Conservation (phyloP, 148 eudicot species). For the Chenopodium album region DNA sequence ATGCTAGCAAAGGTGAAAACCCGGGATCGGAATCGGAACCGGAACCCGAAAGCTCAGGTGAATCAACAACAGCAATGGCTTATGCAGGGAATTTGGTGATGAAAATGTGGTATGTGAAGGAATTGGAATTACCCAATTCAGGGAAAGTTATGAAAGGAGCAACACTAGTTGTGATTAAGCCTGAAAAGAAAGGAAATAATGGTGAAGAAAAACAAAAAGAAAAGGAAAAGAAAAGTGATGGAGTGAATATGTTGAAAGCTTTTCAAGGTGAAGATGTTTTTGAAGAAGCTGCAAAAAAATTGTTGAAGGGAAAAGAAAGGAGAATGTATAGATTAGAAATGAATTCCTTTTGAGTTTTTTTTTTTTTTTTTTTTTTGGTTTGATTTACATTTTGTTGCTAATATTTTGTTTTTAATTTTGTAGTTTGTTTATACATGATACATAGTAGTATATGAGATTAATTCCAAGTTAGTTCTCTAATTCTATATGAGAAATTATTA, state of each 20-base stretch:
- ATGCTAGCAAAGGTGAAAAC: neutral
- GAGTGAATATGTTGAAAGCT: constrained; percentile 26
- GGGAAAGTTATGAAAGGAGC: constrained; percentile 66
- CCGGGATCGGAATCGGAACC: neutral
- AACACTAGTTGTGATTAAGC: constrained; percentile 55
- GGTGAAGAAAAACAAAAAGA: constrained; percentile 9
- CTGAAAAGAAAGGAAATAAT: constrained; percentile 21
- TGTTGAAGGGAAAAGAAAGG: constrained; percentile 35
- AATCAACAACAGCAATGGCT: constrained; percentile 9
- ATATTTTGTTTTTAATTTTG: neutral
- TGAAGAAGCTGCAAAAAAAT: constrained; percentile 39
- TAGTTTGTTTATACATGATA: constrained; percentile 8
- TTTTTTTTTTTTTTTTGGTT: neutral
- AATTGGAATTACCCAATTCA: constrained; percentile 44
- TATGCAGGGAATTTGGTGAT: constrained; percentile 47
- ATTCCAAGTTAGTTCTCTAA: neutral
- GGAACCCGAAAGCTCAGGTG: neutral
- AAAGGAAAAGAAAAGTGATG: neutral
- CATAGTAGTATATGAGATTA: neutral
- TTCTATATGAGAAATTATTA: neutral
- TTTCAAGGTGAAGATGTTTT: constrained; percentile 32
- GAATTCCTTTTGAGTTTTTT: constrained; percentile 27
- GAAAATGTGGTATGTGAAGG: constrained; percentile 58
- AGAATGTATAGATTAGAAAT: constrained; percentile 32
- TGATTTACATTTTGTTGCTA: neutral